Conservation (phyloP, 306 rosid genomes). For the Quercus gilva region DNA sequence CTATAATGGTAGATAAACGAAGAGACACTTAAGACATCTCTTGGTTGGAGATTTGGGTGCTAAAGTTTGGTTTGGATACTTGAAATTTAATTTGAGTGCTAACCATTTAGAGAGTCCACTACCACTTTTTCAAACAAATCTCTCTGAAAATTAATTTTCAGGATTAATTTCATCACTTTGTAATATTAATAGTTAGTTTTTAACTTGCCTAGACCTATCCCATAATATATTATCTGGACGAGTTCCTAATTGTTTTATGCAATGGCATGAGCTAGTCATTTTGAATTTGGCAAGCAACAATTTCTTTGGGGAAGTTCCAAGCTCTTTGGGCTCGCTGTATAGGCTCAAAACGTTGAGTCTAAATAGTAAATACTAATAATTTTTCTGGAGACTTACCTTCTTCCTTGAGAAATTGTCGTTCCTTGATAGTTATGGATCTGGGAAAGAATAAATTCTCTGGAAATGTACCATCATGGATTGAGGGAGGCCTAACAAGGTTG, state of each 20-base stretch:
- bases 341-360: background rate
- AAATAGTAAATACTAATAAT: background rate
- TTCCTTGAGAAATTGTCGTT: background rate
- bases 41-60: background rate
- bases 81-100: slow-evolving; percentile 13
- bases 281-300: background rate
- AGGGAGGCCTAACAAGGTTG: background rate
- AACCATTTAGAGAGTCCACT: slow-evolving; percentile 24
- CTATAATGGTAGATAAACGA: too few species aligned
- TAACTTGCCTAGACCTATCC: background rate
- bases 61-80: too few species aligned
- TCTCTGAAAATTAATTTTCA: background rate
- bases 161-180: background rate
- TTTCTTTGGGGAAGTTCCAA: background rate
- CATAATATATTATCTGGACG: background rate
- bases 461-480: slow-evolving; percentile 24
- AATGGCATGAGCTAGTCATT: background rate
- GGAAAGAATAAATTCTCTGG: slow-evolving; percentile 28
- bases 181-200: background rate
- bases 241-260: background rate
- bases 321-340: background rate
- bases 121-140: background rate
- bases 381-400: background rate
- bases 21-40: too few species aligned
- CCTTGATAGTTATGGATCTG: slow-evolving; percentile 13